These are phyloP conservation scores for Fusarium sp. DNA, from an alignment of 2,329 filamentous ascomycete species.

Conservation along the genomic window DNA sequence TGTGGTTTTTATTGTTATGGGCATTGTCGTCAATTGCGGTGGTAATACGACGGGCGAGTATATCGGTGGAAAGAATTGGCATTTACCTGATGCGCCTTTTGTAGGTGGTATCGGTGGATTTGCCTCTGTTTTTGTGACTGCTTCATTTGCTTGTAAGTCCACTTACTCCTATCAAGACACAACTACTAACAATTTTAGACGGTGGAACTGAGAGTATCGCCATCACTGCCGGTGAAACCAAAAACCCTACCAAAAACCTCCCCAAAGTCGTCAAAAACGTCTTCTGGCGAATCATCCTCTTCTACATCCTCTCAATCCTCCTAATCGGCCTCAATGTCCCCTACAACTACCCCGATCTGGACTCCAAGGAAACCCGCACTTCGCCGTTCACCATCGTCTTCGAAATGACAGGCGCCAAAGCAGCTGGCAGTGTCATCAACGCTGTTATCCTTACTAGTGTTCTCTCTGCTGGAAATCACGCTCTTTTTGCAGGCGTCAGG, in stretches of 20 bases:
- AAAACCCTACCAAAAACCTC: conserved; percentile 68
- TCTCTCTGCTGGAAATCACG: conserved; percentile 53
- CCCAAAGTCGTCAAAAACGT: conserved; percentile 73
- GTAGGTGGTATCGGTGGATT: conserved; percentile 74
- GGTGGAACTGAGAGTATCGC: conserved; percentile 72
- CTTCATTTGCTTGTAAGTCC: conserved; percentile 66
- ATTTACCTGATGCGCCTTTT: conserved; percentile 70
- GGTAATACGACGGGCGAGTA: conserved; percentile 65
- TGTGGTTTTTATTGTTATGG: conserved; percentile 70
- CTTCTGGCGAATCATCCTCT: conserved; percentile 71
- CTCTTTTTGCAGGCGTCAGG: conserved; percentile 51
- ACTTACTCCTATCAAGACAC: neutral
- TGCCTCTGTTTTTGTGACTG: conserved; percentile 66
- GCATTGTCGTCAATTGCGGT: conserved; percentile 65
- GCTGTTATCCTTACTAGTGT: conserved; percentile 62
- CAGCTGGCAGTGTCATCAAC: conserved; percentile 67
- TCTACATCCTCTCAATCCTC: conserved; percentile 57
- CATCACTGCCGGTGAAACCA: conserved; percentile 74
- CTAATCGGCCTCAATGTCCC: conserved; percentile 68
- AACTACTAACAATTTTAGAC: conserved; percentile 34
- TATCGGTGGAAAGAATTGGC: conserved; percentile 69
- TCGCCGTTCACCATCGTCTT: conserved; percentile 69
- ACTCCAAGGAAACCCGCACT: conserved; percentile 49
- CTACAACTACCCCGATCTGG: conserved; percentile 57
- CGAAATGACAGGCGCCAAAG: conserved; percentile 63